A percentile compares a stretch with the other conserved stretches of the same genome.
phyloP scores from a whole-genome alignment of 192 early-diverging fungal species.

The Phlyctochytrium arcticum region DNA sequence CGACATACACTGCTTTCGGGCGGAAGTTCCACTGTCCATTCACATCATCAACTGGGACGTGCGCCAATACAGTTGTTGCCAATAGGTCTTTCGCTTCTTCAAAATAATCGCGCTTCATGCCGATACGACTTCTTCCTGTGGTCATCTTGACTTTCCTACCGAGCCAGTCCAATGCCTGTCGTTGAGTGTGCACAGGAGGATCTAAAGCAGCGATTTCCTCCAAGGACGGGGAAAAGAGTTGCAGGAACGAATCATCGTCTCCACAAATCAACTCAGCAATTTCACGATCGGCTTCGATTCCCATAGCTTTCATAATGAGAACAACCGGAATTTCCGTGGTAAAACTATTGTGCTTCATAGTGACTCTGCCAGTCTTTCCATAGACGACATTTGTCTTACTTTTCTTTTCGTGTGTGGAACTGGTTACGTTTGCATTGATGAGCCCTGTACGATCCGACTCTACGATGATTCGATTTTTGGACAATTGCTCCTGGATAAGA shows the following conservation, averaged over 20 bases:
- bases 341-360: conserved; percentile 86
- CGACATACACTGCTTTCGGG: conserved; percentile 88
- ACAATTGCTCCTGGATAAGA: conserved; percentile 96
- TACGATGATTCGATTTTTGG: conserved; percentile 97
- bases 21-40: conserved; percentile 74
- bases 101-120: conserved; percentile 33
- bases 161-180: conserved; percentile 86
- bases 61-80: conserved; percentile 80
- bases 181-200: conserved; percentile 74
- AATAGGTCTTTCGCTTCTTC: conserved; percentile 89
- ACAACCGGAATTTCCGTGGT: conserved; percentile 83
- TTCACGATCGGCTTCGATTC: conserved; percentile 91
- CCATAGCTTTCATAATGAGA: conserved; percentile 88
- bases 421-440: conserved; percentile 81
- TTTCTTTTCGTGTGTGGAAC: conserved; percentile 90
- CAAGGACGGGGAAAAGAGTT: conserved; percentile 78
- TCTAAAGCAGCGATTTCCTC: conserved; percentile 70
- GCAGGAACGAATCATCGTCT: conserved; percentile 73
- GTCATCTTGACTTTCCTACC: conserved; percentile 70
- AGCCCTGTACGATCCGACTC: conserved; percentile 76
- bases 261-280: conserved; percentile 91
- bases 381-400: conserved; percentile 87
- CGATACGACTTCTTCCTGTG: conserved; percentile 18
- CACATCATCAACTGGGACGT: conserved; percentile 76
- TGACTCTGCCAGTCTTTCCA: conserved; percentile 39